Evolutionary conservation across 495 filamentous ascomycete species (phyloP).

Genomic region (Zalerion maritima): DNA sequence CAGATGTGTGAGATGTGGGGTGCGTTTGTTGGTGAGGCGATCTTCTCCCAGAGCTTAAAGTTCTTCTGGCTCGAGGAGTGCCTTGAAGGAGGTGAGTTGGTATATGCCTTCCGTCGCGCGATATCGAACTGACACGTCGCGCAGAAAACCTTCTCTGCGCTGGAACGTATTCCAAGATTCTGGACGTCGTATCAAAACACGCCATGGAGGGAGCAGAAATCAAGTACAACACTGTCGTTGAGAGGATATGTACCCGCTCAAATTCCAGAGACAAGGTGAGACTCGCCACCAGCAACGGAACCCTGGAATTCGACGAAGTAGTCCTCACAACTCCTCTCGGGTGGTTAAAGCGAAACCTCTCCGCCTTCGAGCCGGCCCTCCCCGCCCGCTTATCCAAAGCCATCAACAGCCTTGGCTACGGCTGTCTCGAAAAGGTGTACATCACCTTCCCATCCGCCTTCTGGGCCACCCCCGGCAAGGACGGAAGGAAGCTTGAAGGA

Average conservation of each 20-base stretch:
- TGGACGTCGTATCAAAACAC: conserved; percentile 49
- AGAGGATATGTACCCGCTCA: conserved; percentile 32
- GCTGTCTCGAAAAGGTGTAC: conserved; percentile 83
- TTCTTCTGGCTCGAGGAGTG: conserved; percentile 95
- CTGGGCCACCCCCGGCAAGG: conserved; percentile 21
- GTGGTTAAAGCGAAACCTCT: conserved; percentile 67
- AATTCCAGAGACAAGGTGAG: conserved; percentile 25
- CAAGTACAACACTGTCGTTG: conserved; percentile 30
- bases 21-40: conserved; percentile 66
- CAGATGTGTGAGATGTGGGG: conserved; percentile 71
- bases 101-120: neutral
- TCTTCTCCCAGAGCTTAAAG: conserved; percentile 69
- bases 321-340: conserved; percentile 77
- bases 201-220: conserved; percentile 50
- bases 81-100: conserved; percentile 66
- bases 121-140: conserved; percentile 3
- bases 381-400: conserved; percentile 51
- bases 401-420: conserved; percentile 70
- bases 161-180: conserved; percentile 67
- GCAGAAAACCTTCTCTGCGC: conserved; percentile 80
- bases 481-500: conserved; percentile 23
- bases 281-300: conserved; percentile 39
- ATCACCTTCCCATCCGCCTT: conserved; percentile 66
- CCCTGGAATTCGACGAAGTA: conserved; percentile 60
- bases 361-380: conserved; percentile 55